phyloP scores from a whole-genome alignment of 345 rosid genomes.

The Arabis alpina region DNA sequence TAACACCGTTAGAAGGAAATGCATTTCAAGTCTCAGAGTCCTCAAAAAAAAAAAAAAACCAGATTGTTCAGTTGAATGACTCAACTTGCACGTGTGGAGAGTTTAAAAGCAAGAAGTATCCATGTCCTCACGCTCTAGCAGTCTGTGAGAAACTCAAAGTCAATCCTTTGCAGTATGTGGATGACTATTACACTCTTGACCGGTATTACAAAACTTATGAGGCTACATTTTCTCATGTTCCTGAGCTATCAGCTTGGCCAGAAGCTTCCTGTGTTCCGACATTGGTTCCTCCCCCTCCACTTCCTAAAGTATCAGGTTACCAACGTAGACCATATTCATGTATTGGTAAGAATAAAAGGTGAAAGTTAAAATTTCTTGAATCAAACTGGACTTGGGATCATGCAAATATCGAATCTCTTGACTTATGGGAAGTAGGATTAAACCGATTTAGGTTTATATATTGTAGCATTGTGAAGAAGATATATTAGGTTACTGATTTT shows the following conservation, averaged over 20 bases:
- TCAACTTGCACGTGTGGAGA: slow-evolving; percentile 5
- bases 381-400: neutral
- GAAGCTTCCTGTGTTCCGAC: neutral
- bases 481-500: too few relatives aligned
- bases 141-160: slow-evolving; percentile 9
- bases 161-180: slow-evolving; percentile 30
- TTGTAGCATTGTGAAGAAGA: too few relatives aligned
- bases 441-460: too few relatives aligned
- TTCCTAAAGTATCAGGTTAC: neutral
- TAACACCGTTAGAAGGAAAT: neutral
- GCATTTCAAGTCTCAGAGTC: neutral
- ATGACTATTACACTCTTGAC: neutral
- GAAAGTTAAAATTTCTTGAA: neutral
- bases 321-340: neutral
- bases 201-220: neutral
- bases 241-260: neutral
- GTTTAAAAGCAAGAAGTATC: neutral
- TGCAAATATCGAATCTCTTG: too few relatives aligned
- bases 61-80: neutral
- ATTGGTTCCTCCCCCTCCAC: neutral
- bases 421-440: too few relatives aligned
- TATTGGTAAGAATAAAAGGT: neutral
- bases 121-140: slow-evolving; percentile 1
- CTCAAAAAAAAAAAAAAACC: neutral
- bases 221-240: neutral